Evolutionary conservation across 768 basidiomycete species (phyloP).

Genomic region (Tubosaeta sp.): DNA sequence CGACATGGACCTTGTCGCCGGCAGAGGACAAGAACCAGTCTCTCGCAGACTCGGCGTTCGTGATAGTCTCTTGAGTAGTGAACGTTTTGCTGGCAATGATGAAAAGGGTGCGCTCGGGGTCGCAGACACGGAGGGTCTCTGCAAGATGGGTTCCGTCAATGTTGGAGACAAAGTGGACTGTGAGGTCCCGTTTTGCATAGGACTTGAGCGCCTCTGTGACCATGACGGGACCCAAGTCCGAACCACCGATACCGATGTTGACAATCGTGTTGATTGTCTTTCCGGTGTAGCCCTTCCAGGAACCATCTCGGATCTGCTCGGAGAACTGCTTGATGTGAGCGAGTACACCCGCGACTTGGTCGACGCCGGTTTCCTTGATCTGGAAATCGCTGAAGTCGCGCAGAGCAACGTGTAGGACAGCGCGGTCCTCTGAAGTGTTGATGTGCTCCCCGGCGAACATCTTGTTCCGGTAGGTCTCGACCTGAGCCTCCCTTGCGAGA

Average conservation of each 20-base stretch:
- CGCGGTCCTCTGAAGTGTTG: constrained; percentile 97
- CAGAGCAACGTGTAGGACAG: constrained; percentile 92
- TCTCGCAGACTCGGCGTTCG: constrained; percentile 91
- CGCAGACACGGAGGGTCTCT: constrained; percentile 74
- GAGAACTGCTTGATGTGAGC: constrained; percentile 90
- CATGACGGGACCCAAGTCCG: constrained; percentile 98
- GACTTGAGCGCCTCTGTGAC: constrained; percentile 95
- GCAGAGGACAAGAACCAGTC: constrained; percentile 90
- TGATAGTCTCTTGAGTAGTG: constrained; percentile 99
- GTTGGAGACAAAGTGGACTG: constrained; percentile 89
- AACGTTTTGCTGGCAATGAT: constrained; percentile 99
- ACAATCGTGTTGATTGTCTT: constrained; percentile 92
- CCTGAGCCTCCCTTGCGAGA: constrained; percentile 80
- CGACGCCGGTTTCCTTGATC: constrained; percentile 75
- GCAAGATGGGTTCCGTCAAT: constrained; percentile 98
- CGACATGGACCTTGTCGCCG: constrained; percentile 85
- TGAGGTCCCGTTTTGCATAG: constrained; percentile 87
- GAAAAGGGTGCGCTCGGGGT: constrained; percentile 93
- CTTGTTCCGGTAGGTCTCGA: constrained; percentile 81
- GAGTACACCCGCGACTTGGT: constrained; percentile 80
- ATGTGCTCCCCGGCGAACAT: constrained; percentile 97
- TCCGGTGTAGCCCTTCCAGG: constrained; percentile 97
- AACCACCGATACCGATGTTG: constrained; percentile 99
- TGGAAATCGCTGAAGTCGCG: constrained; percentile 75
- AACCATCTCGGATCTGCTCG: constrained; percentile 76